Conservation (phyloP, 2,329 filamentous ascomycete genomes). For the Penicillium sp. region DNA sequence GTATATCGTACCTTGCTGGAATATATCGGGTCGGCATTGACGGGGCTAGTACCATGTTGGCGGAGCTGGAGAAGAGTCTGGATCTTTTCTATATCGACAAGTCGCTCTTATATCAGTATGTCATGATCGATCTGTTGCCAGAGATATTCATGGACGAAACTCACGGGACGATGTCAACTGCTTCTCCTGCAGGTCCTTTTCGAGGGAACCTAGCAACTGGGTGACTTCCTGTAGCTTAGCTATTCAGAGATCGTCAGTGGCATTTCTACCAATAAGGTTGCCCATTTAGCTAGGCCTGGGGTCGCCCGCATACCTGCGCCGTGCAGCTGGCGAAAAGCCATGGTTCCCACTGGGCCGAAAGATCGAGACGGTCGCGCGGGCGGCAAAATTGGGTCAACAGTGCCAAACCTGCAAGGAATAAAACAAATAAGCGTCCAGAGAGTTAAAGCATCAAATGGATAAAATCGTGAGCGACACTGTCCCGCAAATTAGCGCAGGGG, state of each 20-base stretch:
- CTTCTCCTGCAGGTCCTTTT: constrained; percentile 60
- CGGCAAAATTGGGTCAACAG: neutral
- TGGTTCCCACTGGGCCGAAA: constrained; percentile 9
- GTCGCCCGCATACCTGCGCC: constrained; percentile 26
- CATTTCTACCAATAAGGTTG: neutral
- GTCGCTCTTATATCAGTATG: neutral
- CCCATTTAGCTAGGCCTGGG: neutral
- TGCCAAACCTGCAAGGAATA: neutral
- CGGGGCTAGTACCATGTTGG: constrained; percentile 70
- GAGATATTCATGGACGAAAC: constrained; percentile 23
- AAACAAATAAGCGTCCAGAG: neutral
- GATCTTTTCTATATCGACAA: constrained; percentile 30
- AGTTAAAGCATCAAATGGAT: neutral
- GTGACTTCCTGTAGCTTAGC: constrained; percentile 69
- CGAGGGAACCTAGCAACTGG: constrained; percentile 61
- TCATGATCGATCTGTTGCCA: neutral
- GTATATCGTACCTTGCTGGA: constrained; percentile 62
- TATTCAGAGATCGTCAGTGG: constrained; percentile 32
- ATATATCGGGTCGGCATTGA: constrained; percentile 78
- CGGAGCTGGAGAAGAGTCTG: constrained; percentile 65
- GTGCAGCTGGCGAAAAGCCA: constrained; percentile 26
- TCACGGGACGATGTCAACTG: constrained; percentile 61
- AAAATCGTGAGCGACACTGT: neutral
- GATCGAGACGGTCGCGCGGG: neutral
- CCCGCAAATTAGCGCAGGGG: neutral